phyloP scores from a whole-genome alignment of 495 filamentous ascomycete species.

The Tuber aestivum region DNA sequence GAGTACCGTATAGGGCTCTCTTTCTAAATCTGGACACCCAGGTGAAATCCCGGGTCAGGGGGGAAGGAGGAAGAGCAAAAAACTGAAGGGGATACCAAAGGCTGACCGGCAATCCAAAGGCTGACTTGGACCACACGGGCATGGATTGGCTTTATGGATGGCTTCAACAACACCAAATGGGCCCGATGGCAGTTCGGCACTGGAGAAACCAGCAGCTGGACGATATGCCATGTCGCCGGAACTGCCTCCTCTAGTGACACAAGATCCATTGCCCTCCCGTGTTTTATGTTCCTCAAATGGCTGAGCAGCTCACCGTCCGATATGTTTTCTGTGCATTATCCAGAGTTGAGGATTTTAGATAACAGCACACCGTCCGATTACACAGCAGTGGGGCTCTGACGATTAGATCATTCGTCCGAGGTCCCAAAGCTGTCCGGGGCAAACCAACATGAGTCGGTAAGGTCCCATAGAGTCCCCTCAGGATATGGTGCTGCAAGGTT shows the following conservation, averaged over 20 bases:
- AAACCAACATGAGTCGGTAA: background rate
- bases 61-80: background rate
- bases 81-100: background rate
- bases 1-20: too few species aligned
- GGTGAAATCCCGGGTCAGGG: background rate
- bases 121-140: background rate
- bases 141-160: background rate
- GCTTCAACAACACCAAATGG: background rate
- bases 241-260: background rate
- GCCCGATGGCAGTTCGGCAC: background rate
- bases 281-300: background rate
- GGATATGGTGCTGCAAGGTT: background rate
- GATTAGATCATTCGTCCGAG: background rate
- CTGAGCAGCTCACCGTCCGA: background rate
- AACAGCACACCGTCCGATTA: background rate
- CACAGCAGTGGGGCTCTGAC: background rate
- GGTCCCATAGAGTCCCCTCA: background rate
- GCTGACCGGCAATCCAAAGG: background rate
- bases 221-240: background rate
- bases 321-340: background rate
- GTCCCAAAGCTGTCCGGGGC: background rate
- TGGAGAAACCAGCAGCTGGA: background rate
- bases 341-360: background rate
- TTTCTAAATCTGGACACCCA: background rate
- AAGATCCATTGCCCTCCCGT: background rate